These are phyloP conservation scores for Candida glaebosa DNA, from an alignment of 805 yeast genomes.

Conservation along the genomic window DNA sequence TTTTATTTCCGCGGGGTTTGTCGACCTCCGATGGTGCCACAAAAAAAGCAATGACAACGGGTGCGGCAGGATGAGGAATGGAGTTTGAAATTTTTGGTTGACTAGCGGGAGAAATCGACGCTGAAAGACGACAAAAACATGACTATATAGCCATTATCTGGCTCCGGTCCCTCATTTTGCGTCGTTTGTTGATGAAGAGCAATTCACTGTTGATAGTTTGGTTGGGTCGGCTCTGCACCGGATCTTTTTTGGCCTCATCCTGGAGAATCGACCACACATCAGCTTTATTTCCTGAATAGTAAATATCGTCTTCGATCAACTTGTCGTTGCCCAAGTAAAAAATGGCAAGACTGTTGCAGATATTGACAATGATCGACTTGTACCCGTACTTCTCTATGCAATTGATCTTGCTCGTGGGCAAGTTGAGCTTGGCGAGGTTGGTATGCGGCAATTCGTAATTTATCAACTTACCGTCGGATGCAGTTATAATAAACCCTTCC, in stretches of 20 bases:
- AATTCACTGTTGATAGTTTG: constrained; percentile 40
- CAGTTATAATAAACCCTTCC: constrained; percentile 78
- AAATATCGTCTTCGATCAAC: constrained; percentile 56
- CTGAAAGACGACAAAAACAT: neutral
- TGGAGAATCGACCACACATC: constrained; percentile 21
- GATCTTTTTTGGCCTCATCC: constrained; percentile 10
- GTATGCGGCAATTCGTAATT: constrained; percentile 57
- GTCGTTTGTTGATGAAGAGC: constrained; percentile 50
- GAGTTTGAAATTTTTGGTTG: neutral
- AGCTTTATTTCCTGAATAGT: constrained; percentile 38
- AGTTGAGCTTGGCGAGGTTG: constrained; percentile 30
- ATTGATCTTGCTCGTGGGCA: constrained; percentile 54
- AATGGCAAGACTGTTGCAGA: constrained; percentile 70
- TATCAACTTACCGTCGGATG: constrained; percentile 59
- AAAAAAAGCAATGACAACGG: constrained; percentile 1
- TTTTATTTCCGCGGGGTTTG: constrained; percentile 3
- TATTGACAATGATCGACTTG: constrained; percentile 69
- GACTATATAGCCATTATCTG: neutral
- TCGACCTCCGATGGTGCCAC: neutral
- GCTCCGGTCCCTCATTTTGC: constrained; percentile 19
- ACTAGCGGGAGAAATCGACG: too few relatives aligned
- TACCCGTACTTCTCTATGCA: constrained; percentile 71
- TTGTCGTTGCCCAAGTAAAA: constrained; percentile 75
- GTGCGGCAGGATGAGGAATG: neutral
- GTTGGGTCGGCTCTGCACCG: constrained; percentile 1